phyloP scores from a whole-genome alignment of 2,329 filamentous ascomycete species.

The Phialocephala sp. region DNA sequence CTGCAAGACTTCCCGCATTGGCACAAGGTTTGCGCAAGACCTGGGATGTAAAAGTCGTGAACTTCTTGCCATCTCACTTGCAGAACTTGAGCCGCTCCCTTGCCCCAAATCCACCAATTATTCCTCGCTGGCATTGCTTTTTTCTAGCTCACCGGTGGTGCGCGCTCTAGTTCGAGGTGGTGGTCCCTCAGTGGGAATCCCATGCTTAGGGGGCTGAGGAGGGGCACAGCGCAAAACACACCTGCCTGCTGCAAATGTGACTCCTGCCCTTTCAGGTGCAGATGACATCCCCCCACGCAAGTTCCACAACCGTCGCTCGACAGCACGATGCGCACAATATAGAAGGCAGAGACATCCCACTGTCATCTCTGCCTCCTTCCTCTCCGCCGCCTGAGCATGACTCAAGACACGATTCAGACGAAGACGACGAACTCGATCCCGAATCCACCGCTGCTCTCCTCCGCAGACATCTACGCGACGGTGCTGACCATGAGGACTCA shows the following conservation, averaged over 20 bases:
- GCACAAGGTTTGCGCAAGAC: background rate
- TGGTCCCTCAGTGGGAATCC: too few species aligned
- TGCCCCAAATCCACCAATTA: too few species aligned
- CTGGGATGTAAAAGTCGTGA: too few species aligned
- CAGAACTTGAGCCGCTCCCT: too few species aligned
- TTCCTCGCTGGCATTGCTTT: background rate
- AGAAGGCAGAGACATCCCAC: constrained; percentile 33
- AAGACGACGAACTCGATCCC: constrained; percentile 37
- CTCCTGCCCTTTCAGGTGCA: background rate
- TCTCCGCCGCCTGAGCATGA: constrained; percentile 16
- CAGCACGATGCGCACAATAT: constrained; percentile 15
- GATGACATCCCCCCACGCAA: constrained; percentile 20
- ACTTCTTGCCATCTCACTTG: too few species aligned
- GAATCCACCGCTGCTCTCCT: constrained; percentile 38
- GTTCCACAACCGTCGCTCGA: background rate
- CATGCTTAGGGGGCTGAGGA: too few species aligned
- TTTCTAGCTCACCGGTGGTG: background rate
- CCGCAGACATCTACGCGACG: constrained; percentile 32
- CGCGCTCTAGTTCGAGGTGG: too few species aligned
- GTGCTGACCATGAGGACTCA: constrained; percentile 28
- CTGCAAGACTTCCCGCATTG: too few species aligned
- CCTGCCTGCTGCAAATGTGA: background rate
- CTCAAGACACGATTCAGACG: constrained; percentile 21
- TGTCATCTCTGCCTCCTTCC: constrained; percentile 26
- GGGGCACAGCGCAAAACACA: background rate